These are phyloP conservation scores for Rhodocollybia butyracea DNA, from an alignment of 768 basidiomycete genomes.

Conservation along the genomic window DNA sequence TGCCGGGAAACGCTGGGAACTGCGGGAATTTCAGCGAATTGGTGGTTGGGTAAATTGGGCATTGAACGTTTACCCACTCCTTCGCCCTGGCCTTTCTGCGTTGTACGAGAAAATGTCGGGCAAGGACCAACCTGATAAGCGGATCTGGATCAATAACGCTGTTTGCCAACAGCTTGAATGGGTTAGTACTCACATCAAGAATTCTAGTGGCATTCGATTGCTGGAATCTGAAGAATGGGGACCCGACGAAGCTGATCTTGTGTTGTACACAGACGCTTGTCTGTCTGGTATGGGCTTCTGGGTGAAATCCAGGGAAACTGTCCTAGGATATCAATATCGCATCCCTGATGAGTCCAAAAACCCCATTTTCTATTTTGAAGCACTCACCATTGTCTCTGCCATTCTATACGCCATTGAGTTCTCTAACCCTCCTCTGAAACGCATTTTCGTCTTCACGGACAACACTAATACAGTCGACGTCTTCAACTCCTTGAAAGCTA, in stretches of 20 bases:
- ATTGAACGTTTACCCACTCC: slow-evolving; percentile 34
- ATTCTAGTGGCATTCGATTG: slow-evolving; percentile 5
- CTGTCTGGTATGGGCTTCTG: slow-evolving; percentile 18
- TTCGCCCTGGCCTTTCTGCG: slow-evolving; percentile 26
- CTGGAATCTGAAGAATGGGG: slow-evolving; percentile 13
- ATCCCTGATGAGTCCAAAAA: background rate
- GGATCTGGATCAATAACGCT: background rate
- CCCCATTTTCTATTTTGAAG: too few relatives aligned
- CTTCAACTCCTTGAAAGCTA: slow-evolving; percentile 18
- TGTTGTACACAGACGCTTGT: slow-evolving; percentile 19
- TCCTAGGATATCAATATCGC: slow-evolving; percentile 2
- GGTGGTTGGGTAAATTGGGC: slow-evolving; percentile 39
- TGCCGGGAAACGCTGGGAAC: slow-evolving; percentile 7
- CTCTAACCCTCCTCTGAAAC: background rate
- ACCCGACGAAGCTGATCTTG: slow-evolving; percentile 3
- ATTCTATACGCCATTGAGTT: background rate
- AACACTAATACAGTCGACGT: slow-evolving; percentile 20
- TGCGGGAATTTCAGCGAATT: slow-evolving; percentile 22
- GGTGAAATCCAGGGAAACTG: slow-evolving; percentile 1
- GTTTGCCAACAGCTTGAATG: background rate
- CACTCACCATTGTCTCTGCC: background rate
- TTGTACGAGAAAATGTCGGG: slow-evolving; percentile 34
- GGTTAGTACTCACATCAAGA: background rate
- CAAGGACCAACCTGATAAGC: slow-evolving; percentile 6
- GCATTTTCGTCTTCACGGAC: too few relatives aligned